phyloP scores from a whole-genome alignment of 495 filamentous ascomycete genomes.

The Talaromyces liani region DNA sequence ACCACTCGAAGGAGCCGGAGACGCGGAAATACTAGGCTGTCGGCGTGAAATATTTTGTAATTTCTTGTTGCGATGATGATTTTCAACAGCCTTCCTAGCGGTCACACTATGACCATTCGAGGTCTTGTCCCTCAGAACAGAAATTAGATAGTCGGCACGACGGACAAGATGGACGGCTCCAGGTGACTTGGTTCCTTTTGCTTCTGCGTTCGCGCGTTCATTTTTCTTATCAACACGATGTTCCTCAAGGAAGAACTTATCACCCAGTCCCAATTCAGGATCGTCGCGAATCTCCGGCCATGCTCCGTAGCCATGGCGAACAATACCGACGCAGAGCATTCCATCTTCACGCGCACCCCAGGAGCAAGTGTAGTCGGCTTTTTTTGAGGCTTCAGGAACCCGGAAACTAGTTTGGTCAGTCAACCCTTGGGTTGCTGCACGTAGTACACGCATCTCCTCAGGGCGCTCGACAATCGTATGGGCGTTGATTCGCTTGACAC shows the following conservation, averaged over 20 bases:
- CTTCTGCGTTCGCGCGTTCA: slow-evolving; percentile 69
- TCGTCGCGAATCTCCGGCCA: slow-evolving; percentile 94
- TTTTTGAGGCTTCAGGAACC: slow-evolving; percentile 83
- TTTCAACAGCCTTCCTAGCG: slow-evolving; percentile 76
- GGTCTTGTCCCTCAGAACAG: slow-evolving; percentile 73
- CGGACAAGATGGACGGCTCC: slow-evolving; percentile 95
- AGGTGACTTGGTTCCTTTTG: slow-evolving; percentile 74
- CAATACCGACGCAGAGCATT: slow-evolving; percentile 93
- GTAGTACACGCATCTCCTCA: slow-evolving; percentile 76
- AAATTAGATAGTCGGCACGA: slow-evolving; percentile 87
- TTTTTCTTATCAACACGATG: slow-evolving; percentile 97
- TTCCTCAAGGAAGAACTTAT: slow-evolving; percentile 96
- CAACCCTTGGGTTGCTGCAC: slow-evolving; percentile 55
- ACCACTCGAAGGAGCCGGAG: slow-evolving; percentile 40
- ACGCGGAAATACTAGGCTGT: slow-evolving; percentile 43
- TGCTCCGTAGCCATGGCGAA: slow-evolving; percentile 85
- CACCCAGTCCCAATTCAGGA: slow-evolving; percentile 71
- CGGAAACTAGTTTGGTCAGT: slow-evolving; percentile 70
- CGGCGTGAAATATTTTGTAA: slow-evolving; percentile 25
- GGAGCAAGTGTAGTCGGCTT: slow-evolving; percentile 73
- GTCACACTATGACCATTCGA: slow-evolving; percentile 56
- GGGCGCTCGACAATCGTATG: slow-evolving; percentile 89
- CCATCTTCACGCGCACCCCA: slow-evolving; percentile 94
- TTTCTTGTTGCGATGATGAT: slow-evolving; percentile 83
- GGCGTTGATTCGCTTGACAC: slow-evolving; percentile 88